These are phyloP conservation scores for Pythium rhizo-oryzae DNA, from an alignment of 352 stramenopile genomes.

Conservation along the genomic window DNA sequence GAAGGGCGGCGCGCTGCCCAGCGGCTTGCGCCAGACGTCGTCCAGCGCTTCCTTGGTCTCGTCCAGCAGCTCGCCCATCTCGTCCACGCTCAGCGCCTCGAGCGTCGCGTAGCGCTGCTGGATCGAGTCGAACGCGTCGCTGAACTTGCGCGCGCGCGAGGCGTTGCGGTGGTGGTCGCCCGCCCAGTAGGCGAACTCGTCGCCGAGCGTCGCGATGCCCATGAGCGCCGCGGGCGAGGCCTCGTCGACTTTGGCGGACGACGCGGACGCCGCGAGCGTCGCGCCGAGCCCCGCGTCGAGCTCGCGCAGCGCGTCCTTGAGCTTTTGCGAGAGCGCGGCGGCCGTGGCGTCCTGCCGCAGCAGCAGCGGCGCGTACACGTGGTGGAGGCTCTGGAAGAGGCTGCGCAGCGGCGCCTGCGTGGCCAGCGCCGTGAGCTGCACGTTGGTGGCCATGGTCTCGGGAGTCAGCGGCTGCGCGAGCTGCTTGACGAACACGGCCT, in stretches of 20 bases:
- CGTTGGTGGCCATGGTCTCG: conserved; percentile 69
- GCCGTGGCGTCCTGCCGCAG: conserved; percentile 52
- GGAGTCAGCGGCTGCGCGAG: conserved; percentile 48
- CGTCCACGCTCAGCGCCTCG: conserved; percentile 59
- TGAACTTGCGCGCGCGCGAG: conserved; percentile 79
- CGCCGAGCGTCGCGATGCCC: conserved; percentile 78
- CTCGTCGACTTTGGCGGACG: conserved; percentile 25
- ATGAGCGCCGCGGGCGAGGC: conserved; percentile 49
- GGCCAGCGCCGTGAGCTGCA: conserved; percentile 71
- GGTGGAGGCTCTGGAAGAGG: conserved; percentile 80
- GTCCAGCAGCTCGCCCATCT: conserved; percentile 89
- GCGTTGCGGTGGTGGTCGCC: conserved; percentile 53
- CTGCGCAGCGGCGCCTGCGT: conserved; percentile 69
- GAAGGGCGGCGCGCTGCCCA: conserved; percentile 60
- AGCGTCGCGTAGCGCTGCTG: conserved; percentile 76
- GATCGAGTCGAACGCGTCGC: conserved; percentile 77
- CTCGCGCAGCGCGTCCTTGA: conserved; percentile 80
- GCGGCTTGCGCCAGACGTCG: conserved; percentile 87
- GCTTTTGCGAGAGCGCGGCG: conserved; percentile 65
- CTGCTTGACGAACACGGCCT: conserved; percentile 75
- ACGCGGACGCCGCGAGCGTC: conserved; percentile 33
- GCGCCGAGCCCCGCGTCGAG: conserved; percentile 66
- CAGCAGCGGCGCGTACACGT: conserved; percentile 83
- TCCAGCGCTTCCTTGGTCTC: conserved; percentile 85
- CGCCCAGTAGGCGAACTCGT: conserved; percentile 92